These are phyloP conservation scores for Westerdykella sp. DNA, from an alignment of 2,329 filamentous ascomycete genomes.

Conservation along the genomic window DNA sequence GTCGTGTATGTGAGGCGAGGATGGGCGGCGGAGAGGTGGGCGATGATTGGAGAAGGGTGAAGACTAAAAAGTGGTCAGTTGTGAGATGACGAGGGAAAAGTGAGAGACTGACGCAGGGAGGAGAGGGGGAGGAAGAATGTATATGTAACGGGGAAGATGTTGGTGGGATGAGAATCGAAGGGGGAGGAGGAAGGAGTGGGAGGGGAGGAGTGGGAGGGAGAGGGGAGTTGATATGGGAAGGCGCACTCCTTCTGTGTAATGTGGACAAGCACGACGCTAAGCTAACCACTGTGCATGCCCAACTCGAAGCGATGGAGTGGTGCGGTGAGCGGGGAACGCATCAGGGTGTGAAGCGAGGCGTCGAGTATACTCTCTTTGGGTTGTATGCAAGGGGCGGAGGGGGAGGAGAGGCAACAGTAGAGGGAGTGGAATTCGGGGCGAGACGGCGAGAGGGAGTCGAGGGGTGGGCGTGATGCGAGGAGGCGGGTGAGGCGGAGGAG, in stretches of 20 bases:
- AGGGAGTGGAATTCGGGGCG: neutral
- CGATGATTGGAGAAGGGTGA: no score
- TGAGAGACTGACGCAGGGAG: no score
- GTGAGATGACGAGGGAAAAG: no score
- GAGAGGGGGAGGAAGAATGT: slow-evolving; percentile 6
- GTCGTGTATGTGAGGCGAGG: no score
- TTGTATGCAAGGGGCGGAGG: neutral
- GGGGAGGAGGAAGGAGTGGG: slow-evolving; percentile 24
- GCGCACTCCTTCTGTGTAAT: slow-evolving; percentile 30
- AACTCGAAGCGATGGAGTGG: slow-evolving; percentile 34
- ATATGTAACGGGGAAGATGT: slow-evolving; percentile 11
- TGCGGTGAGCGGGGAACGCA: slow-evolving; percentile 35
- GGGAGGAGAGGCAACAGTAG: neutral
- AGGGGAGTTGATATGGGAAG: slow-evolving; percentile 24
- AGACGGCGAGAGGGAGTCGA: neutral
- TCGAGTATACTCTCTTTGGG: no score
- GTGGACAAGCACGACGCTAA: slow-evolving; percentile 12
- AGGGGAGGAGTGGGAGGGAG: slow-evolving; percentile 15
- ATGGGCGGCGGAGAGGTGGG: no score
- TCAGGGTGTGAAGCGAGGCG: slow-evolving; percentile 23
- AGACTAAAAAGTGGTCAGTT: no score
- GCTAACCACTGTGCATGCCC: slow-evolving; percentile 36
- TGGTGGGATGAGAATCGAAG: no score
- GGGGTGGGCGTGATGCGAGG: slow-evolving; percentile 1
- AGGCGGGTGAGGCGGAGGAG: no score